These are phyloP conservation scores for Pulveroboletus frians DNA, from an alignment of 768 basidiomycete genomes.

Conservation along the genomic window DNA sequence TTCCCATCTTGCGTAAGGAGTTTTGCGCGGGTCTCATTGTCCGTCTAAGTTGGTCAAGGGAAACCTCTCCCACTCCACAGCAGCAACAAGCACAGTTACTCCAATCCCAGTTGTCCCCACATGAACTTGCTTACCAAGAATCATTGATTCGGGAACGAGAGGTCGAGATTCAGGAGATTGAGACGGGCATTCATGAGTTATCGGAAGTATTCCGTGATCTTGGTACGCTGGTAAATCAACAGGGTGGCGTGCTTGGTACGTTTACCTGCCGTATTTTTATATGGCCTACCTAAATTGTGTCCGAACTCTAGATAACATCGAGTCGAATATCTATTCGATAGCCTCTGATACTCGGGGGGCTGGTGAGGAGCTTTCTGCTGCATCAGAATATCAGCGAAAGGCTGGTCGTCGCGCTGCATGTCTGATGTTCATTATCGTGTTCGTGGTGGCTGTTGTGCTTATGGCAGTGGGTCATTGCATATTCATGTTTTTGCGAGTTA, in stretches of 20 bases:
- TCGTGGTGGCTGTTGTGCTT: slow-evolving; percentile 86
- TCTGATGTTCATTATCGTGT: slow-evolving; percentile 77
- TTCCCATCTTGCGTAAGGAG: slow-evolving; percentile 26
- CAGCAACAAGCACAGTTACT: slow-evolving; percentile 67
- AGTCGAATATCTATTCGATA: slow-evolving; percentile 86
- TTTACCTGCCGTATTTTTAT: slow-evolving; percentile 2
- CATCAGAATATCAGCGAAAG: slow-evolving; percentile 90
- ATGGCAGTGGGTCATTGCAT: slow-evolving; percentile 66
- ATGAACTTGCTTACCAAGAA: slow-evolving; percentile 94
- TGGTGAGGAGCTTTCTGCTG: slow-evolving; percentile 80
- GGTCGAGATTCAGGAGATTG: slow-evolving; percentile 91
- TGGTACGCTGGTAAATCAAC: slow-evolving; percentile 90
- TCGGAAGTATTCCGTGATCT: slow-evolving; percentile 95
- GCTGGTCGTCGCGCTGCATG: slow-evolving; percentile 89
- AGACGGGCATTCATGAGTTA: slow-evolving; percentile 93
- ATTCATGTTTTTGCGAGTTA: background rate
- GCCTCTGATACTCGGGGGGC: slow-evolving; percentile 78
- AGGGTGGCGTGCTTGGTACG: slow-evolving; percentile 91
- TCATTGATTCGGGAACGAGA: slow-evolving; percentile 80
- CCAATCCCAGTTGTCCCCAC: slow-evolving; percentile 74
- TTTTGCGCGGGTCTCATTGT: background rate
- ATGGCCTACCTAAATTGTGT: background rate
- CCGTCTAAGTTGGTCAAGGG: slow-evolving; percentile 20
- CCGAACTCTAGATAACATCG: slow-evolving; percentile 75
- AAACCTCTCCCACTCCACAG: slow-evolving; percentile 42